phyloP scores from a whole-genome alignment of 2,329 filamentous ascomycete species.

The Clonostachys sp. region DNA sequence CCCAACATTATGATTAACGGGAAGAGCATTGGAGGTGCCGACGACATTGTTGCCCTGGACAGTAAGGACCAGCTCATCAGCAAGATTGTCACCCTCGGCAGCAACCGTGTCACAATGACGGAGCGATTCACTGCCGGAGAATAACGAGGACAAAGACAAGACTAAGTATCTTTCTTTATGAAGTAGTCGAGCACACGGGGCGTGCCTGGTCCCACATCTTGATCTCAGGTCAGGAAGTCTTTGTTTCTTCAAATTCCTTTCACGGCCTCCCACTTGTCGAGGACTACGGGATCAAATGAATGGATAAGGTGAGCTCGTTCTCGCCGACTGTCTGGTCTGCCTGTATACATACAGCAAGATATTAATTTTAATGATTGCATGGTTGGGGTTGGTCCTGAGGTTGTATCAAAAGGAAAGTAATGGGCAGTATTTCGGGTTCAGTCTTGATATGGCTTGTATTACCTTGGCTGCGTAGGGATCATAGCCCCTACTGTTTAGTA shows the following conservation, averaged over 20 bases:
- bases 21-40: slow-evolving; percentile 83
- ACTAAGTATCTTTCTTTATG: neutral
- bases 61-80: slow-evolving; percentile 60
- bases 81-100: slow-evolving; percentile 70
- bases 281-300: no score
- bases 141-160: neutral
- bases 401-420: no score
- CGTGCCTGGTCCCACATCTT: neutral
- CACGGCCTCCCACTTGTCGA: no score
- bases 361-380: no score
- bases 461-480: no score
- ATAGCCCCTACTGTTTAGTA: no score
- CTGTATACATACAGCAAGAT: no score
- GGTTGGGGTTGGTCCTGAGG: no score
- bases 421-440: no score
- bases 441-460: no score
- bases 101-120: slow-evolving; percentile 47
- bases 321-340: no score
- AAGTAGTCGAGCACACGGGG: neutral
- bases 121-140: neutral
- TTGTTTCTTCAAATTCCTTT: neutral
- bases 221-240: neutral
- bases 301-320: no score
- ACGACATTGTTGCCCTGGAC: slow-evolving; percentile 76
- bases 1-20: slow-evolving; percentile 90